A percentile compares a stretch with the other conserved stretches of the same genome.
phyloP scores from a whole-genome alignment of 129 eudicot species.

The Heracleum sosnowskyi region DNA sequence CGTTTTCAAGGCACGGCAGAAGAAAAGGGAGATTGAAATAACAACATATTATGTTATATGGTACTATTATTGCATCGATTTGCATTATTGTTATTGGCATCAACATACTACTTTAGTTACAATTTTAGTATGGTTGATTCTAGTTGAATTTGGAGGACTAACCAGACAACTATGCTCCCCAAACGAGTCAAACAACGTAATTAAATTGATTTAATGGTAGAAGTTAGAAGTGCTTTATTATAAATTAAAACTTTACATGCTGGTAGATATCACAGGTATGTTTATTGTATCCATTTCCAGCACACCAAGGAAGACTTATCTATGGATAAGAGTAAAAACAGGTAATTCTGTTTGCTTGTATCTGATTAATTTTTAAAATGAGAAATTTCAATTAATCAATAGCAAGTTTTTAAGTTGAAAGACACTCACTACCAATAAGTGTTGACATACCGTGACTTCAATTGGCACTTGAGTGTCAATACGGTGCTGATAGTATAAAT shows the following conservation, averaged over 20 bases:
- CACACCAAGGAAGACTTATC: background rate
- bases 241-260: too few relatives aligned
- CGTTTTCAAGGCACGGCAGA: background rate
- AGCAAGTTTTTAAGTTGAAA: too few relatives aligned
- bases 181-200: too few relatives aligned
- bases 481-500: slow-evolving; percentile 54
- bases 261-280: too few relatives aligned
- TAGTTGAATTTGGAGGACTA: too few relatives aligned
- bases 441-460: slow-evolving; percentile 53
- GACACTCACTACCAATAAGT: too few relatives aligned
- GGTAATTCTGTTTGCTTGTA: background rate
- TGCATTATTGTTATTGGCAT: background rate
- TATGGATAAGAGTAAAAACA: background rate
- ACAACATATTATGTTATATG: background rate
- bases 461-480: slow-evolving; percentile 51
- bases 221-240: too few relatives aligned
- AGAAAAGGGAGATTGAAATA: background rate
- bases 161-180: too few relatives aligned
- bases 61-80: background rate
- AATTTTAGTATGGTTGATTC: too few relatives aligned
- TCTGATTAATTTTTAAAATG: too few relatives aligned
- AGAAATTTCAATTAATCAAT: too few relatives aligned
- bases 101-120: background rate
- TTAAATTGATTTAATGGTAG: too few relatives aligned
- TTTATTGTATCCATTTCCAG: background rate